Evolutionary conservation across 2,329 filamentous ascomycete species (phyloP), one percentile per base, ranked within the genome.

Genomic region (Teratosphaeria pseudoeucalypti): DNA sequence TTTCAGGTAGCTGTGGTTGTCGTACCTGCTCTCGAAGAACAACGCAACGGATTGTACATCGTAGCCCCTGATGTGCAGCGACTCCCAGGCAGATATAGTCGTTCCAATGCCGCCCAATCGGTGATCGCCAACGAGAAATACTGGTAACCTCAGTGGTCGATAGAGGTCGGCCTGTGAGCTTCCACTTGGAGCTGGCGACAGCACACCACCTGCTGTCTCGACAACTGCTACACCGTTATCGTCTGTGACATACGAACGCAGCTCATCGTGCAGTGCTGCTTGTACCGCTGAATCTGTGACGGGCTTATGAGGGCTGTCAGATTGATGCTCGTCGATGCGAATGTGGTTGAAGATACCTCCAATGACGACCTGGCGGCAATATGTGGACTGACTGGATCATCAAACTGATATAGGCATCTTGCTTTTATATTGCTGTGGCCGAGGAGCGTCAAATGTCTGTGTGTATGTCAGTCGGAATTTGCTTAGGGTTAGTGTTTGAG

Each of bases 191-290:
- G 83, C 83, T 0, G 90, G 90, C 0, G 89, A 92, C 62, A 92
- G 85, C 0, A 92, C 87, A 0, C 90, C 90, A 0, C 89, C 90
- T 1, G 90, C 89, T 1, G 90, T 94, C 71, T 95, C 90, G 54
- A 94, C 77, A 54, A 95, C 80, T 1, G 88, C 75, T 73, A 86
- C 83, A n/a, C 82, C 82, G 54, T 76, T 71, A 4, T 74, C 73
- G 2, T 66, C 65, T 23, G 70, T 66, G 3, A 80, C 77, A 58
- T 76, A 77, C n/a, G 73, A 65, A 6, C 72, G 60, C 12, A 75
- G 62, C 54, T 73, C 69, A 1, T 81, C 75, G 58, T 78, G 74
- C 1, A 77, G 69, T 65, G 67, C 65, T 23, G 72, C 69, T 23
- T 79, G 70, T 6, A 76, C 73, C 39, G 74, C 69, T 55, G 64